Percentiles rank a stretch among this genome's conserved stretches.
Evolutionary conservation across 1,284 basidiomycete genomes (phyloP).

Genomic region (Rhizoctonia solani): DNA sequence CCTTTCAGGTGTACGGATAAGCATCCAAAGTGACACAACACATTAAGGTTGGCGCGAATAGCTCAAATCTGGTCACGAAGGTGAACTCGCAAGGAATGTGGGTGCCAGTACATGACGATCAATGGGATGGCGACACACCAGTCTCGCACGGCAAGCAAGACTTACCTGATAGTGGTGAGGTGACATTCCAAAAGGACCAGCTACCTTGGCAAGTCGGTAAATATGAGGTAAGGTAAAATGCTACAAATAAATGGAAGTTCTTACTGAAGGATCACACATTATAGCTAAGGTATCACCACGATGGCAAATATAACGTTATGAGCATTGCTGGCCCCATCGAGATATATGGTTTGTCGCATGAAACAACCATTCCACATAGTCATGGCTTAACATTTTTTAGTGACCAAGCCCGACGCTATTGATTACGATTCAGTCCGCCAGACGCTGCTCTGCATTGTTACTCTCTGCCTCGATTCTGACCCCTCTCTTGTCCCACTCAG

Average conservation of each 20-base stretch:
- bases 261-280: neutral
- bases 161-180: constrained; percentile 59
- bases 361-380: neutral
- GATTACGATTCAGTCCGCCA: constrained; percentile 67
- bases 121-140: constrained; percentile 89
- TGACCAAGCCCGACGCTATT: constrained; percentile 64
- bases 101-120: constrained; percentile 88
- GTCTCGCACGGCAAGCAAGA: constrained; percentile 50
- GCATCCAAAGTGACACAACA: neutral
- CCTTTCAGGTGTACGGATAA: constrained; percentile 17
- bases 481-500: constrained; percentile 77
- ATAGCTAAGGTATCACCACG: constrained; percentile 83
- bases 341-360: constrained; percentile 69
- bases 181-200: constrained; percentile 75
- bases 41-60: constrained; percentile 80
- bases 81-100: constrained; percentile 90
- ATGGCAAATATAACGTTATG: constrained; percentile 96
- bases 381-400: constrained; percentile 49
- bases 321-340: constrained; percentile 81
- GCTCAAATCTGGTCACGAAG: constrained; percentile 79
- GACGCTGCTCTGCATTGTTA: constrained; percentile 75
- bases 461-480: constrained; percentile 84
- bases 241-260: neutral
- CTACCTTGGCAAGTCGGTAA: constrained; percentile 85
- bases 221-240: constrained; percentile 71